phyloP scores from a whole-genome alignment of 352 stramenopile genomes.

The Elongisporangium anandrum region DNA sequence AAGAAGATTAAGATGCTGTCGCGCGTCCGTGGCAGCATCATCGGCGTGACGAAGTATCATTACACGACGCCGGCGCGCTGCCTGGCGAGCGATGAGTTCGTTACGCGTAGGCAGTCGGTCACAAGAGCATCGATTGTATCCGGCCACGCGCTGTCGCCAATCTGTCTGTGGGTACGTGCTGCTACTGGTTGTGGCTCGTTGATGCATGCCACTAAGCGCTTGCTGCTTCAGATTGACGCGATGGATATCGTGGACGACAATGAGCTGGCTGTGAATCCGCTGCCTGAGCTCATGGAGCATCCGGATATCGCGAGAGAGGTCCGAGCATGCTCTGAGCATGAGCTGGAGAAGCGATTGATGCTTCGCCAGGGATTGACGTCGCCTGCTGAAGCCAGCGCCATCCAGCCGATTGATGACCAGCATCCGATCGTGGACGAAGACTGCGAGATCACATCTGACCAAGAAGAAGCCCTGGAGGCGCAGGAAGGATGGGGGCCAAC shows the following conservation, averaged over 20 bases:
- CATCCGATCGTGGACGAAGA: slow-evolving; percentile 53
- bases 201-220: background rate
- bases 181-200: slow-evolving; percentile 4
- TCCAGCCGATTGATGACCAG: slow-evolving; percentile 28
- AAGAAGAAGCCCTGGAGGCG: slow-evolving; percentile 43
- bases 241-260: slow-evolving; percentile 48
- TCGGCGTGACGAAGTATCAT: slow-evolving; percentile 58
- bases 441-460: slow-evolving; percentile 53
- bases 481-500: slow-evolving; percentile 45
- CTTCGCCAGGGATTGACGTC: slow-evolving; percentile 35
- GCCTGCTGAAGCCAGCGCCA: background rate
- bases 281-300: slow-evolving; percentile 26
- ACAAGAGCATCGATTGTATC: slow-evolving; percentile 8
- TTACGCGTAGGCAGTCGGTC: slow-evolving; percentile 11
- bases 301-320: slow-evolving; percentile 22
- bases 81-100: slow-evolving; percentile 8
- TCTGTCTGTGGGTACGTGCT: slow-evolving; percentile 30
- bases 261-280: slow-evolving; percentile 35
- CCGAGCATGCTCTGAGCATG: slow-evolving; percentile 2
- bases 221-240: slow-evolving; percentile 20
- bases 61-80: slow-evolving; percentile 46
- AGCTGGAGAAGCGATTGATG: slow-evolving; percentile 43
- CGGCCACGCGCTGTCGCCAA: slow-evolving; percentile 5
- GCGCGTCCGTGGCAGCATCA: slow-evolving; percentile 37
- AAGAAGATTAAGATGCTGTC: slow-evolving; percentile 29